phyloP scores from a whole-genome alignment of 306 rosid species.

The Pueraria montana region DNA sequence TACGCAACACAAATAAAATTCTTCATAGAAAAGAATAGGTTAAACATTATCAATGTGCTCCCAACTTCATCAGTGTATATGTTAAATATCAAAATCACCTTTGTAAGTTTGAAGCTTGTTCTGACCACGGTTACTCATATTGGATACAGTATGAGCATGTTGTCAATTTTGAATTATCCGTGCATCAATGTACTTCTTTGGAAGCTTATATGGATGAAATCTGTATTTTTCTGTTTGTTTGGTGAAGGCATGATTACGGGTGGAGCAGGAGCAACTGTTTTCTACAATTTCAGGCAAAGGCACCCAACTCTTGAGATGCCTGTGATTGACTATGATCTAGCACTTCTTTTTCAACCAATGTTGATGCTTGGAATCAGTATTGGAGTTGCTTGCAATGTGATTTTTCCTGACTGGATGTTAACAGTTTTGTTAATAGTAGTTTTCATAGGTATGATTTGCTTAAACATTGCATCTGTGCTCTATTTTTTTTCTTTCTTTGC shows the following conservation, averaged over 20 bases:
- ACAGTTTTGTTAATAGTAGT: constrained; percentile 66
- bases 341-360: constrained; percentile 85
- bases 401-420: constrained; percentile 86
- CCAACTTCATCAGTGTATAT: background rate
- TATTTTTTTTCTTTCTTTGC: background rate
- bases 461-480: background rate
- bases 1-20: background rate
- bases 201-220: constrained; percentile 17
- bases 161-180: background rate
- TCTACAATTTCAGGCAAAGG: constrained; percentile 69
- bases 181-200: background rate
- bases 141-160: background rate
- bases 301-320: constrained; percentile 82
- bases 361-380: constrained; percentile 83
- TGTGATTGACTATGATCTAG: constrained; percentile 76
- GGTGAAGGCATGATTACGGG: constrained; percentile 79
- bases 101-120: background rate
- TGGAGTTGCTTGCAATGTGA: constrained; percentile 79
- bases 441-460: constrained; percentile 57
- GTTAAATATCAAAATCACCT: too few relatives aligned
- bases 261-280: constrained; percentile 80
- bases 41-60: background rate
- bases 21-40: background rate
- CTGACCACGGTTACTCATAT: background rate
- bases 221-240: constrained; percentile 12